Conservation (phyloP, 1,284 basidiomycete genomes). For the Mixia osmundae region DNA sequence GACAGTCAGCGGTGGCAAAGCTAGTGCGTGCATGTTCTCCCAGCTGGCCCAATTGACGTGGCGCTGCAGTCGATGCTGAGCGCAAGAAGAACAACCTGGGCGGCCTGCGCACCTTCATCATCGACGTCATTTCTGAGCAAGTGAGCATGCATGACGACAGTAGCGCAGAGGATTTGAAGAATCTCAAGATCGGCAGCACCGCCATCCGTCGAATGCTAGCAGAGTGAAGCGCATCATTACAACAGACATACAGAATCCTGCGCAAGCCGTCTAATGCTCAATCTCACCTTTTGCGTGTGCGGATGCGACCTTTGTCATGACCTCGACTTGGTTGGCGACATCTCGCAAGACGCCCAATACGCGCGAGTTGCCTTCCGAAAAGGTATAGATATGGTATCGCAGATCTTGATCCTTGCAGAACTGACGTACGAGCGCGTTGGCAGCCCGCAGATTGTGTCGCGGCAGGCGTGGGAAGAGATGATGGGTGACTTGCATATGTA, state of each 20-base stretch:
- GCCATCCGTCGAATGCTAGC: too few relatives aligned
- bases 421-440: slow-evolving; percentile 56
- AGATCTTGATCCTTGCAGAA: slow-evolving; percentile 64
- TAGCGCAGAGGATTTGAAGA: too few relatives aligned
- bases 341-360: slow-evolving; percentile 48
- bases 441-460: slow-evolving; percentile 67
- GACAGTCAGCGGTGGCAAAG: slow-evolving; percentile 5
- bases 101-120: slow-evolving; percentile 42
- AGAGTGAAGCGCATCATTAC: too few relatives aligned
- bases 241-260: neutral
- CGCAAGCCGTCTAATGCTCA: slow-evolving; percentile 12
- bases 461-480: slow-evolving; percentile 91
- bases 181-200: too few relatives aligned
- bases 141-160: too few relatives aligned
- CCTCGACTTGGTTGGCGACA: slow-evolving; percentile 58
- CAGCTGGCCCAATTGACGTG: neutral
- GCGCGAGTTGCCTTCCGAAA: slow-evolving; percentile 54
- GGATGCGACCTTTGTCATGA: slow-evolving; percentile 45
- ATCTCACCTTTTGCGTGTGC: slow-evolving; percentile 24
- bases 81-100: slow-evolving; percentile 35
- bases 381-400: slow-evolving; percentile 73
- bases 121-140: slow-evolving; percentile 82
- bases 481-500: slow-evolving; percentile 87
- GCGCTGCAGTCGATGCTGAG: slow-evolving; percentile 34
- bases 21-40: slow-evolving; percentile 2